Evolutionary conservation across 2,329 filamentous ascomycete genomes (phyloP).

Genomic region (Scytalidium lignicola): DNA sequence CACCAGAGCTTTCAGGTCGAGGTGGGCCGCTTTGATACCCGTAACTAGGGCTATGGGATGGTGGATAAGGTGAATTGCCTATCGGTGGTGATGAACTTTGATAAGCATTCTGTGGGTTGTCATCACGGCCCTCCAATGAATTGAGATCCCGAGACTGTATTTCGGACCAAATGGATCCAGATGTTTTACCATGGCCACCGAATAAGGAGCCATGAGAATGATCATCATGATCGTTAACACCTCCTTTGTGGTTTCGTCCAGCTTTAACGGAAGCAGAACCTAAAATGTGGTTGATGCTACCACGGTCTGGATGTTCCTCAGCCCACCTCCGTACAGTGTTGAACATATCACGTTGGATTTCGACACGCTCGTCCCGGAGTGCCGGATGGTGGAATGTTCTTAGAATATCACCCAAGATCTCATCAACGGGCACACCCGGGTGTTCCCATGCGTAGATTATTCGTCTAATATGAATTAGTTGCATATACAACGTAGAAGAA

Average conservation of each 20-base stretch:
- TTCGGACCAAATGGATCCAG: conserved; percentile 56
- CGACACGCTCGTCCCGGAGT: conserved; percentile 66
- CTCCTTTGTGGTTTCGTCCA: conserved; percentile 70
- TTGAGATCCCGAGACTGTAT: conserved; percentile 54
- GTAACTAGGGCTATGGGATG: conserved; percentile 18
- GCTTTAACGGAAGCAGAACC: conserved; percentile 76
- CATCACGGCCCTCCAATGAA: conserved; percentile 47
- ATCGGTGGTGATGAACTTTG: conserved; percentile 14
- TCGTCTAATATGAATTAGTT: conserved; percentile 43
- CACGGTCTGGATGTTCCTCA: conserved; percentile 60
- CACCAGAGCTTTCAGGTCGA: conserved; percentile 9
- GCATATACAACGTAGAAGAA: neutral
- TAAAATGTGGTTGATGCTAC: conserved; percentile 68
- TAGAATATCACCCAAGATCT: conserved; percentile 76
- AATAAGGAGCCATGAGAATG: conserved; percentile 25
- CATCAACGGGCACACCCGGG: conserved; percentile 71
- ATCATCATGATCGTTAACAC: conserved; percentile 26
- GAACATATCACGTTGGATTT: conserved; percentile 88
- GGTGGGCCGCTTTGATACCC: conserved; percentile 18
- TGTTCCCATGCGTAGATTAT: conserved; percentile 93
- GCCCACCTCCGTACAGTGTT: conserved; percentile 78
- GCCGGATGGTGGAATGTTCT: conserved; percentile 89
- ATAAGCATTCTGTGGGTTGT: conserved; percentile 26
- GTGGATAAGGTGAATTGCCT: conserved; percentile 14
- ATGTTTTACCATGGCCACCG: conserved; percentile 50